These are phyloP conservation scores for Sclerotinia borealis DNA, from an alignment of 2,329 filamentous ascomycete species.

Conservation along the genomic window DNA sequence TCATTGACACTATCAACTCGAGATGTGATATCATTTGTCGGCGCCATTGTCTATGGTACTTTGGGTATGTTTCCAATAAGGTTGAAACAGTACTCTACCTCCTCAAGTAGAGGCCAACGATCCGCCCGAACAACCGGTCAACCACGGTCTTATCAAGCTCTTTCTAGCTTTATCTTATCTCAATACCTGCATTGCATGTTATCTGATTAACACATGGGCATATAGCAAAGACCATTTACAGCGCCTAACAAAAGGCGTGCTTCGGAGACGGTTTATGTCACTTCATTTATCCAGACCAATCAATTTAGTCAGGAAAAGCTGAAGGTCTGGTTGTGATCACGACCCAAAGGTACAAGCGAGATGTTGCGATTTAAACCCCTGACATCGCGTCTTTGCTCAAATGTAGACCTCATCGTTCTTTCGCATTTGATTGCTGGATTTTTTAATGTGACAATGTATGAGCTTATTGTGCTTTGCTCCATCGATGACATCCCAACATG, in stretches of 20 bases:
- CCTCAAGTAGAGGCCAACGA: not conserved
- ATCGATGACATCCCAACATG: not conserved
- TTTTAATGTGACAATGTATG: conserved; percentile 1
- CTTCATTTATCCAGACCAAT: not conserved
- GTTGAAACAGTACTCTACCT: not conserved
- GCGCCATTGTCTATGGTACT: conserved; percentile 3
- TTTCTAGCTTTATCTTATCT: conserved; percentile 4
- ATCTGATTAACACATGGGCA: not conserved
- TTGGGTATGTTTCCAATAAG: not conserved
- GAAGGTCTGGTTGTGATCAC: not conserved
- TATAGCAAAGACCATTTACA: not conserved
- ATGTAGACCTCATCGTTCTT: not conserved
- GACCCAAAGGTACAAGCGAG: conserved; percentile 4
- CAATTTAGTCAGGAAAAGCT: not conserved
- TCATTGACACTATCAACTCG: conserved; percentile 7
- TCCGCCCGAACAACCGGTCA: not conserved
- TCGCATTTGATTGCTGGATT: conserved; percentile 9
- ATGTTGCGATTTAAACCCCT: conserved; percentile 12
- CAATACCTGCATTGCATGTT: not conserved
- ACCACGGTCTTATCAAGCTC: not conserved
- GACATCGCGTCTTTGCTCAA: conserved; percentile 5
- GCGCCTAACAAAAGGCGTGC: conserved; percentile 4
- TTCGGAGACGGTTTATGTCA: not conserved
- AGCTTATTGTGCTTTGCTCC: not conserved
- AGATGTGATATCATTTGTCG: conserved; percentile 5